Evolutionary conservation across 2,329 filamentous ascomycete genomes (phyloP).

Genomic region (Ambrosiella cleistominuta): DNA sequence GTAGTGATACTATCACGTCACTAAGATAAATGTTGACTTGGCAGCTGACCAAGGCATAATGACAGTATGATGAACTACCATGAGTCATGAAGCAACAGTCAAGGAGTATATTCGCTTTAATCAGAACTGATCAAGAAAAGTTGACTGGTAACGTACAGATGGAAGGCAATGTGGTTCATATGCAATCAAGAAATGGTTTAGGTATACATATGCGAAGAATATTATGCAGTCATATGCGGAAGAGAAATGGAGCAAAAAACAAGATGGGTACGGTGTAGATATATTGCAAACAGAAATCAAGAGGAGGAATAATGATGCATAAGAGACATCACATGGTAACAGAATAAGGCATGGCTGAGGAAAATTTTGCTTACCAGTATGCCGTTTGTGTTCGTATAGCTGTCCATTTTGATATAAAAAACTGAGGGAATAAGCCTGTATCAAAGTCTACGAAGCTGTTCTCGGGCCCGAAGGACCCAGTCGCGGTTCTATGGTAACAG

Average conservation of each 20-base stretch:
- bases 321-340: not conserved
- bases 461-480: not conserved
- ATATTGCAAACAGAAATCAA: not conserved
- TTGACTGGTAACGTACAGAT: too few relatives aligned
- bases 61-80: too few relatives aligned
- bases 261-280: not conserved
- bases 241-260: not conserved
- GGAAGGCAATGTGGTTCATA: too few relatives aligned
- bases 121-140: too few relatives aligned
- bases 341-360: not conserved
- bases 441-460: too few relatives aligned
- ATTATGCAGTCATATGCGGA: not conserved
- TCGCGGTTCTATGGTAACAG: not conserved
- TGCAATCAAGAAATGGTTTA: too few relatives aligned
- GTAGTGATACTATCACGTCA: too few relatives aligned
- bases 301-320: not conserved
- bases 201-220: too few relatives aligned
- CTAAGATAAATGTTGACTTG: too few relatives aligned
- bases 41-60: too few relatives aligned
- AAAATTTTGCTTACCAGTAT: not conserved
- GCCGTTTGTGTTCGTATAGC: not conserved
- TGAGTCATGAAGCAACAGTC: too few relatives aligned
- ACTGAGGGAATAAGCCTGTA: not conserved
- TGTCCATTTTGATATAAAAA: not conserved
- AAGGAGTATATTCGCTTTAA: too few relatives aligned